Conservation (phyloP, 176 grass and related monocot genomes). For the Ensete ventricosum region DNA sequence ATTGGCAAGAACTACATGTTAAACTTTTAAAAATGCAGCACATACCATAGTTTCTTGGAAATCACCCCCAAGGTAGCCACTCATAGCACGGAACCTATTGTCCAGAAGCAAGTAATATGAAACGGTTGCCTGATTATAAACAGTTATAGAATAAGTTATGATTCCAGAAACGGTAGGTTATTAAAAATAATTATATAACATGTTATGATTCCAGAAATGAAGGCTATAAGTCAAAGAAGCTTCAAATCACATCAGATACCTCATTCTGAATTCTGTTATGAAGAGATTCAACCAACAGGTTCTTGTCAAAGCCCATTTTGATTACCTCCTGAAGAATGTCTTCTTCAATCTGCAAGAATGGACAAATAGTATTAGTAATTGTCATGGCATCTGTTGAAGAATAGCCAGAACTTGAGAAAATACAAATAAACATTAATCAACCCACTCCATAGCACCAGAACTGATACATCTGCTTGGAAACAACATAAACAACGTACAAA, state of each 20-base stretch:
- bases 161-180: background rate
- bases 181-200: too few relatives aligned
- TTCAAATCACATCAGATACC: conserved; percentile 29
- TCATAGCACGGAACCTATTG: conserved; percentile 72
- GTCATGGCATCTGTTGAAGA: background rate
- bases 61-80: conserved; percentile 79
- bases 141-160: background rate
- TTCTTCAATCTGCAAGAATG: conserved; percentile 77
- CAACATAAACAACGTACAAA: background rate
- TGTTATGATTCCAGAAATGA: background rate
- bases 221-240: background rate
- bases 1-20: background rate
- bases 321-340: conserved; percentile 68
- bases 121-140: conserved; percentile 61
- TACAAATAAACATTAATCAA: too few relatives aligned
- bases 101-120: conserved; percentile 97
- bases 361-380: background rate
- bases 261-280: conserved; percentile 80
- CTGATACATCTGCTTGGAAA: background rate
- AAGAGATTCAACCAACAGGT: conserved; percentile 62
- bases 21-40: background rate
- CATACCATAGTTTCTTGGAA: conserved; percentile 74
- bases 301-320: conserved; percentile 81
- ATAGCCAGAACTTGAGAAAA: background rate
- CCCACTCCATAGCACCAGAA: too few relatives aligned